Base-by-base conservation (phyloP, 768 basidiomycete genomes). In the Suillus lakei region DNA sequence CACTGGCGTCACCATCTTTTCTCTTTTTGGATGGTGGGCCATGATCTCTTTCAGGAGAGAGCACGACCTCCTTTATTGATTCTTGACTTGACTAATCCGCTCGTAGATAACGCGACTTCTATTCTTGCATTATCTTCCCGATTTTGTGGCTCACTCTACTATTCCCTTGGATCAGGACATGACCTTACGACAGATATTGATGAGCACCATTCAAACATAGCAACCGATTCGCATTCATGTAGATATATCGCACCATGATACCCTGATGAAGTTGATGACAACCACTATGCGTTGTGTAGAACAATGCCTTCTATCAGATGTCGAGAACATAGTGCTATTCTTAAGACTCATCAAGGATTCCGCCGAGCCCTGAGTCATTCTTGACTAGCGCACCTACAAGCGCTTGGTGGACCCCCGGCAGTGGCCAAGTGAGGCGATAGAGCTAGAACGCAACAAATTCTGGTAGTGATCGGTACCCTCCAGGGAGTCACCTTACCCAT, bases 311-410 rank as follows among this genome's bases (percentile, higher is more conserved):
- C 2, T 13, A 56, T 39, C 15, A 60, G 61, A 76, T 96, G 86
- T 99, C 98, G 30, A 98, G 85, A 15, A 99, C 95, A 77, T 98
- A n/a, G n/a, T n/a, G n/a, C n/a, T n/a, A n/a, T n/a, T n/a, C n/a
- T n/a, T n/a, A n/a, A n/a, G n/a, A n/a, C n/a, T n/a, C n/a, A n/a
- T n/a, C n/a, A n/a, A n/a, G n/a, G n/a, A n/a, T n/a, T n/a, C n/a
- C n/a, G n/a, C n/a, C n/a, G n/a, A n/a, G n/a, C n/a, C n/a, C n/a
- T n/a, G n/a, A n/a, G n/a, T n/a, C n/a, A n/a, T n/a, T n/a, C n/a
- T n/a, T n/a, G n/a, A n/a, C n/a, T n/a, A n/a, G n/a, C n/a, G n/a
- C n/a, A n/a, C n/a, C n/a, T n/a, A n/a, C n/a, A n/a, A n/a, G n/a
- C n/a, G n/a, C n/a, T n/a, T n/a, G n/a, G n/a, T n/a, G n/a, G n/a